Percentiles rank a stretch among this genome's conserved stretches.
Conservation (phyloP, 202 grass and related monocot species). For the Schoenoplectus tabernaemontani region DNA sequence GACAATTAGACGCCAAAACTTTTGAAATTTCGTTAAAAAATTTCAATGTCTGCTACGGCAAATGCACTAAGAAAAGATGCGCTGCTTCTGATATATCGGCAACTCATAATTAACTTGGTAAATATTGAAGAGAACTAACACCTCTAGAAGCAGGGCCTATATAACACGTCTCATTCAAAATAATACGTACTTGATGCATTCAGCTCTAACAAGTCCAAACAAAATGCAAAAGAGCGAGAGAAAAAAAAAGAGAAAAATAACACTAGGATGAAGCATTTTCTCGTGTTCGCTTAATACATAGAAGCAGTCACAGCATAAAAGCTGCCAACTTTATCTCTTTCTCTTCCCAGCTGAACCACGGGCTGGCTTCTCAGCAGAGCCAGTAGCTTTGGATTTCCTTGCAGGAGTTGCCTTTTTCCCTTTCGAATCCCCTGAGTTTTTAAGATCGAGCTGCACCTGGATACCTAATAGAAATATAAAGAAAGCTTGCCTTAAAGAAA, state of each 20-base stretch:
- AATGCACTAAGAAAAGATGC: no score
- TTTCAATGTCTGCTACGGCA: no score
- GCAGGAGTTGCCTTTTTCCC: conserved; percentile 49
- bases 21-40: no score
- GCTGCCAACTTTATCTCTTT: conserved; percentile 43
- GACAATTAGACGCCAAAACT: no score
- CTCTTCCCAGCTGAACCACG: conserved; percentile 55
- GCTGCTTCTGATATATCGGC: not conserved
- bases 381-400: conserved; percentile 36
- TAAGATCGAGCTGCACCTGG: conserved; percentile 81
- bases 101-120: not conserved
- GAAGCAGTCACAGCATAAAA: not conserved
- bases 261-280: not conserved
- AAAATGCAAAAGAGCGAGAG: no score
- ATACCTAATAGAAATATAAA: conserved; percentile 40
- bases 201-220: not conserved
- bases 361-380: conserved; percentile 30
- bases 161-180: not conserved
- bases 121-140: not conserved
- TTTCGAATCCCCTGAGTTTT: conserved; percentile 37
- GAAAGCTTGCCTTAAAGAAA: not conserved
- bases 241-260: not conserved
- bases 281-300: not conserved
- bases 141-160: not conserved
- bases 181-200: not conserved